Base-by-base conservation (phyloP, 768 basidiomycete species). In the Boletus insuetus region DNA sequence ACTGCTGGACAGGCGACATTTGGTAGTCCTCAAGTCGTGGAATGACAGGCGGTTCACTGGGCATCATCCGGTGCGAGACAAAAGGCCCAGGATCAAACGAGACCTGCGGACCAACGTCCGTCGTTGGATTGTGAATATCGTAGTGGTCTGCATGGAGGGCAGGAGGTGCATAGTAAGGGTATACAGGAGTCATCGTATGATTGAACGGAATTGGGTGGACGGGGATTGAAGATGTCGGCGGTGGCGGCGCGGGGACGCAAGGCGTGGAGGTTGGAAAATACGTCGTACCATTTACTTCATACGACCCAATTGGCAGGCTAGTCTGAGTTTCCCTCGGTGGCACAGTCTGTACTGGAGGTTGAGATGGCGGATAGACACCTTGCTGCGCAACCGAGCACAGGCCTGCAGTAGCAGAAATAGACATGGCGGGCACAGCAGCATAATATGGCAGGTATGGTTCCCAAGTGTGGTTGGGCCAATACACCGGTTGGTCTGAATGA, bases 211-310 rank as follows among this genome's bases (percentile, higher is more conserved):
- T 45, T 13, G 59, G 41, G 10, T 51, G 58, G 16, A 41, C 16
- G 6, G 60, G 47, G 12, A 58, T 5, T 11, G 60, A 22, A 44
- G 55, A 61, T 24, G 46, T 20, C 35, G 32, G 37, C 20, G 54
- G 55, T 32, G 51, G 48, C 29, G 56, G 46, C 12, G 49, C 45
- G 6, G 47, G 45, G 17, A 40, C 42, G 1, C 53, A 20, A 11
- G 56, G 46, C 16, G 44, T 5, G 10, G 46, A 32, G 6, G 60
- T 31, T 16, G 59, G 57, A 53, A 69, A 71, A 59, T 68, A 71
- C 2, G 59, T 73, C 38, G 71, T 73, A 12, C 69, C 69, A 9
- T 63, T 54, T 6, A 71, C 46, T 54, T 71, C 54, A 46, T 60
- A 66, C 19, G 67, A 10, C 13, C 64, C 61, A 7, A 40, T 19